phyloP scores from a whole-genome alignment of 106 monocot species.

The Apostasia ramifera region DNA sequence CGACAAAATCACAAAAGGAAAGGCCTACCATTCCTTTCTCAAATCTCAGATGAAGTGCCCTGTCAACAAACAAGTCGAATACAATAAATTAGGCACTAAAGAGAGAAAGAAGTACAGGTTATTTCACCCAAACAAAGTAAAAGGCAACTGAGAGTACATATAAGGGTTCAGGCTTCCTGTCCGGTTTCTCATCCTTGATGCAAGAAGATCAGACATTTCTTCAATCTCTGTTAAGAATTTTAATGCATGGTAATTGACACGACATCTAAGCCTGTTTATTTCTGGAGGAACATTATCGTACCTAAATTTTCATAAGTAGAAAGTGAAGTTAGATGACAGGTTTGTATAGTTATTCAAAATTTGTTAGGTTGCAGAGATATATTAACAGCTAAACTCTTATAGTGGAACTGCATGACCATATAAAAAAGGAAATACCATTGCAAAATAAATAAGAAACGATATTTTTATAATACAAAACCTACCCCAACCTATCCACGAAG shows the following conservation, averaged over 20 bases:
- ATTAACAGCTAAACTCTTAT: no score
- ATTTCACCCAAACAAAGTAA: constrained; percentile 5
- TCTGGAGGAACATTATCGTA: constrained; percentile 92
- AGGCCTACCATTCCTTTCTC: constrained; percentile 99
- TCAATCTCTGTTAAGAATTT: constrained; percentile 95
- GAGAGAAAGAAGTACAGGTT: neutral
- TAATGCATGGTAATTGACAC: constrained; percentile 98
- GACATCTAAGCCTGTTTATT: constrained; percentile 93
- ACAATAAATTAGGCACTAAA: neutral
- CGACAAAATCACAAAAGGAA: constrained; percentile 99
- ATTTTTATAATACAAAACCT: constrained; percentile 11
- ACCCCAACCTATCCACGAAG: constrained; percentile 96
- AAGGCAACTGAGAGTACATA: constrained; percentile 45
- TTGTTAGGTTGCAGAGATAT: no score
- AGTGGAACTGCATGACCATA: neutral
- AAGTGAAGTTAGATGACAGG: no score
- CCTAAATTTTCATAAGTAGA: constrained; percentile 27
- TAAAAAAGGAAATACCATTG: neutral
- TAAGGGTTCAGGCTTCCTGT: constrained; percentile 71
- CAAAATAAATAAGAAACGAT: neutral
- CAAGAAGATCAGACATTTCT: constrained; percentile 80
- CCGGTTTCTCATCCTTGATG: constrained; percentile 91
- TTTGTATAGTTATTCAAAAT: no score
- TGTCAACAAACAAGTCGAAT: constrained; percentile 11
- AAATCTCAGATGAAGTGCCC: constrained; percentile 98